Conservation (phyloP, 495 filamentous ascomycete genomes). For the Aspergillus diversus region DNA sequence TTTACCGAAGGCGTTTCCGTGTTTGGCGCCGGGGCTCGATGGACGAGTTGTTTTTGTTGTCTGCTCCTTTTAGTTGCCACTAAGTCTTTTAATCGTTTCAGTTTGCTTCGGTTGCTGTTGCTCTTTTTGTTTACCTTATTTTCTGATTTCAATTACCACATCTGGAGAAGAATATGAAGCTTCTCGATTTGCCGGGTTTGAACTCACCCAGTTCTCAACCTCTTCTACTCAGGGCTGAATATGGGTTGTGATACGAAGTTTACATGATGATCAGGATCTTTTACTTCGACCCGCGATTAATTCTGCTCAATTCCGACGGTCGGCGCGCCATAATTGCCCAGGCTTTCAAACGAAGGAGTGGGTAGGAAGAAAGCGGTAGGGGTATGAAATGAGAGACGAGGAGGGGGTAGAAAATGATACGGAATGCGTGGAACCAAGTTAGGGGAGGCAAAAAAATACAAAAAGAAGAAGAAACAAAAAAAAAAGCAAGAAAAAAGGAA, state of each 20-base stretch:
- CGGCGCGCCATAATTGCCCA: not conserved
- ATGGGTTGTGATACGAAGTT: not conserved
- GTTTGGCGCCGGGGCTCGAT: not conserved
- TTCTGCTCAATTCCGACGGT: not conserved
- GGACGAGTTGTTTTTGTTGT: not conserved
- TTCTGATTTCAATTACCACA: not conserved
- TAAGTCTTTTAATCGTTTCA: not conserved
- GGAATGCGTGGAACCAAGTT: not conserved
- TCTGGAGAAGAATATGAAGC: not conserved
- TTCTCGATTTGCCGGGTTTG: not conserved
- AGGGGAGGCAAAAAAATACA: not conserved
- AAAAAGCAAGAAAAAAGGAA: constrained; percentile 24
- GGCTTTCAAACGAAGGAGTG: not conserved
- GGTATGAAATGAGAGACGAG: not conserved
- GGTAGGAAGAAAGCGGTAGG: not conserved
- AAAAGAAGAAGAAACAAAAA: constrained; percentile 16
- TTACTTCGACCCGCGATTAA: not conserved
- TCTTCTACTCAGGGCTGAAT: not conserved
- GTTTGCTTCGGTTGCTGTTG: not conserved
- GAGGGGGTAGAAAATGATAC: not conserved
- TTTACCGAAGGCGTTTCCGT: not conserved
- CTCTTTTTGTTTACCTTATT: not conserved
- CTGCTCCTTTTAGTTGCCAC: not conserved
- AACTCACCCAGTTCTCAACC: not conserved
- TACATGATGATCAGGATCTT: not conserved